These are phyloP conservation scores for Taxillus chinensis DNA, from an alignment of 164 flowering plant genomes.

Conservation along the genomic window DNA sequence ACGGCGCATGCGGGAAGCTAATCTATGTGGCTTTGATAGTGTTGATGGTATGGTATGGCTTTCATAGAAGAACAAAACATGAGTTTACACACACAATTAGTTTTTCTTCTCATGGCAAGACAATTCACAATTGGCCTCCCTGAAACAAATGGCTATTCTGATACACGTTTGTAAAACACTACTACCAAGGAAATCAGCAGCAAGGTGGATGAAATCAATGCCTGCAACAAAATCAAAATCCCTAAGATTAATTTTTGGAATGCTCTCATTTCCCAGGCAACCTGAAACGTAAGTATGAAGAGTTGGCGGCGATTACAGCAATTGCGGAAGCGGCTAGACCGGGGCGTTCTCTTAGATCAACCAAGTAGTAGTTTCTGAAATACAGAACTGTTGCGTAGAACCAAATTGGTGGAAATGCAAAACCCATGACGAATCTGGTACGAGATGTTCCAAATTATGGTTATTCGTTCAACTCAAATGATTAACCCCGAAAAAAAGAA, in stretches of 20 bases:
- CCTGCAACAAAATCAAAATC: slow-evolving; percentile 14
- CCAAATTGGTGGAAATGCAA: slow-evolving; percentile 25
- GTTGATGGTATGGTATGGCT: too few relatives aligned
- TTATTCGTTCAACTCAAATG: background rate
- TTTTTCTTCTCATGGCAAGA: too few relatives aligned
- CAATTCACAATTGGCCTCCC: too few relatives aligned
- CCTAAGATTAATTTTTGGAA: background rate
- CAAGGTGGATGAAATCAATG: slow-evolving; percentile 19
- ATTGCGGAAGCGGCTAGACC: slow-evolving; percentile 33
- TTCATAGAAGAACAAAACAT: too few relatives aligned
- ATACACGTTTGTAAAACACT: background rate
- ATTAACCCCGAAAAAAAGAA: background rate
- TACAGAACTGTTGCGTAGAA: slow-evolving; percentile 25
- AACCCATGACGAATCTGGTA: slow-evolving; percentile 23
- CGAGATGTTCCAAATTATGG: background rate
- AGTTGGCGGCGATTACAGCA: slow-evolving; percentile 11
- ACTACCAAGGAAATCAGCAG: slow-evolving; percentile 17
- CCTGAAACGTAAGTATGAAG: background rate
- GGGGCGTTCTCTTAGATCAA: slow-evolving; percentile 26
- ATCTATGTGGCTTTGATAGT: too few relatives aligned
- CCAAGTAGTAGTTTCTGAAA: slow-evolving; percentile 17
- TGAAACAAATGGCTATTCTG: too few relatives aligned
- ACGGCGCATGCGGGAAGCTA: too few relatives aligned
- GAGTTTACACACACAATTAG: too few relatives aligned
- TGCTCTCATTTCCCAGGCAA: background rate